Evolutionary conservation across 139 green algal genomes (phyloP).

Genomic region (Tetradesmus lagerheimii): DNA sequence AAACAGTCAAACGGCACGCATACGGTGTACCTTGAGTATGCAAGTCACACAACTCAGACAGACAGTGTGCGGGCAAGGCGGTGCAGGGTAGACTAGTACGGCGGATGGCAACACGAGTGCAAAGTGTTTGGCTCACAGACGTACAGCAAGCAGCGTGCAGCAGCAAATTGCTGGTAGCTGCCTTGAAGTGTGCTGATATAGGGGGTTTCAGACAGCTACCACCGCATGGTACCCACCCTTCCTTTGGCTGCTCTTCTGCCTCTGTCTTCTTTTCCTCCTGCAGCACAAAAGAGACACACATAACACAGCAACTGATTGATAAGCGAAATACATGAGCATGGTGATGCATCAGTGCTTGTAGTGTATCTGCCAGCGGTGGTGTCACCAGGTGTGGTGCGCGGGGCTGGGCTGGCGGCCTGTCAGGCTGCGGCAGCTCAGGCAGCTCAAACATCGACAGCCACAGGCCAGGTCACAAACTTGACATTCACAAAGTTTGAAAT

Average conservation of each 20-base stretch:
- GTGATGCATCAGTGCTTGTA: neutral
- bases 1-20: neutral
- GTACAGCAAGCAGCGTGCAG: no score
- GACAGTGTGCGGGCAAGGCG: no score
- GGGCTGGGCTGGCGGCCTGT: neutral
- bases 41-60: no score
- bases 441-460: slow-evolving; percentile 6
- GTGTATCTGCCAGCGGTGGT: neutral
- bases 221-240: slow-evolving; percentile 34
- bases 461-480: no score
- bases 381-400: neutral
- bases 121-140: no score
- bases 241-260: slow-evolving; percentile 3
- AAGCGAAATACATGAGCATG: neutral
- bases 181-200: no score
- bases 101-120: no score
- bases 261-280: neutral
- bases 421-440: slow-evolving; percentile 34
- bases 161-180: no score
- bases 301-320: neutral
- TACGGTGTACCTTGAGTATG: no score
- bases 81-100: no score
- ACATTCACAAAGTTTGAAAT: no score
- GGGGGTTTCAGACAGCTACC: no score
- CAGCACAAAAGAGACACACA: neutral